Percentiles rank a stretch among this genome's conserved stretches.
phyloP scores from a whole-genome alignment of 139 green algal genomes.

The Klebsormidium nitens region DNA sequence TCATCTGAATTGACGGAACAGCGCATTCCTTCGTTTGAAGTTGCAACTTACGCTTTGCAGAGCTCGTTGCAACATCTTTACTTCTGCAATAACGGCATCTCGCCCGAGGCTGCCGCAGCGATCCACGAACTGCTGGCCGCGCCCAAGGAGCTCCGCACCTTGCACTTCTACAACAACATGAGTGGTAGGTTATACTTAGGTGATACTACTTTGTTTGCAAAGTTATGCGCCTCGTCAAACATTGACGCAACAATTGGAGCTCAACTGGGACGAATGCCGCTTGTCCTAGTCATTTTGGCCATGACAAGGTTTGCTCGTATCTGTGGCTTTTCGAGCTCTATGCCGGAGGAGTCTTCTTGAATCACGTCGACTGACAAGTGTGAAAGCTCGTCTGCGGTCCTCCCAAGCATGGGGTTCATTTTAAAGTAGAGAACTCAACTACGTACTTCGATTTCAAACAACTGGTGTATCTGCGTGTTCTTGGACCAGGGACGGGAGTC shows the following conservation, averaged over 20 bases:
- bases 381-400: too few species aligned
- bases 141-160: not conserved
- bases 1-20: not conserved
- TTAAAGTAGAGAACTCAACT: not conserved
- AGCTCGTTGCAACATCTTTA: constrained; percentile 1
- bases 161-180: constrained; percentile 98
- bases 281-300: too few species aligned
- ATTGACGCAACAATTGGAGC: too few species aligned
- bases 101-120: constrained; percentile 9
- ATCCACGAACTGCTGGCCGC: constrained; percentile 19
- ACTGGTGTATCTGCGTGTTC: not conserved
- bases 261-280: too few species aligned
- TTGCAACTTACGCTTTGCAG: constrained; percentile 7
- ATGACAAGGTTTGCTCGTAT: too few species aligned
- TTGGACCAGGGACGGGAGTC: not conserved
- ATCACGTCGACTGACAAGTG: too few species aligned
- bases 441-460: not conserved
- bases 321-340: too few species aligned
- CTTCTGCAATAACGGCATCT: constrained; percentile 45
- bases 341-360: too few species aligned
- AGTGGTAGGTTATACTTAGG: constrained; percentile 31
- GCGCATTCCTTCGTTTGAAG: not conserved
- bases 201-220: not conserved
- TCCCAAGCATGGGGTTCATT: not conserved
- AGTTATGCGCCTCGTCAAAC: not conserved